These are phyloP conservation scores for Yamadazyma blattariae DNA, from an alignment of 1,139 yeast genomes.

Conservation along the genomic window DNA sequence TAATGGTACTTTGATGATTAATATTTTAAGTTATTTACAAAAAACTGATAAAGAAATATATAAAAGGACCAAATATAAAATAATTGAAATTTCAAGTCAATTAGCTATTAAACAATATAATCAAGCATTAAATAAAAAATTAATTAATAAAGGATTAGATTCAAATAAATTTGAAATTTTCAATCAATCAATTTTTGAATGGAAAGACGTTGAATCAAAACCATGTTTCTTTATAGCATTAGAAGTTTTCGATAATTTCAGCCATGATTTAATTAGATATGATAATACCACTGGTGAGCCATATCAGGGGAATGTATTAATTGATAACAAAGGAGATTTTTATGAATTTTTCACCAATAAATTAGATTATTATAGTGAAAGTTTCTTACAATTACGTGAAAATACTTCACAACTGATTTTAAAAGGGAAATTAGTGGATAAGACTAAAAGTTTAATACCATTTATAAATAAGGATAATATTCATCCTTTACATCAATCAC, in stretches of 20 bases:
- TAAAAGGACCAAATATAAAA: conserved; percentile 61
- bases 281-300: conserved; percentile 69
- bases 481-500: conserved; percentile 42
- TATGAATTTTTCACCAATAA: conserved; percentile 72
- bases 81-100: conserved; percentile 72
- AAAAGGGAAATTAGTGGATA: conserved; percentile 20
- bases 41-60: conserved; percentile 71
- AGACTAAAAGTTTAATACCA: conserved; percentile 30
- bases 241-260: conserved; percentile 82
- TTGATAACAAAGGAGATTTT: conserved; percentile 75
- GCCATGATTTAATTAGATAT: conserved; percentile 79
- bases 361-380: conserved; percentile 58
- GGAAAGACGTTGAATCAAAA: conserved; percentile 61
- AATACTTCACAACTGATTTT: conserved; percentile 4
- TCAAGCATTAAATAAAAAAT: conserved; percentile 34
- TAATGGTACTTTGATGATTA: conserved; percentile 81
- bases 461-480: conserved; percentile 28
- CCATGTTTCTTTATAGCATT: conserved; percentile 80
- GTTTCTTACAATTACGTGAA: conserved; percentile 54
- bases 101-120: conserved; percentile 62
- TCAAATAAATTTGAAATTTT: conserved; percentile 56
- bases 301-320: conserved; percentile 72
- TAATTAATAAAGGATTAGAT: conserved; percentile 40
- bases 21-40: conserved; percentile 67
- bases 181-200: conserved; percentile 73